Conservation (phyloP, 352 stramenopile species). For the Phytophthora meadii region DNA sequence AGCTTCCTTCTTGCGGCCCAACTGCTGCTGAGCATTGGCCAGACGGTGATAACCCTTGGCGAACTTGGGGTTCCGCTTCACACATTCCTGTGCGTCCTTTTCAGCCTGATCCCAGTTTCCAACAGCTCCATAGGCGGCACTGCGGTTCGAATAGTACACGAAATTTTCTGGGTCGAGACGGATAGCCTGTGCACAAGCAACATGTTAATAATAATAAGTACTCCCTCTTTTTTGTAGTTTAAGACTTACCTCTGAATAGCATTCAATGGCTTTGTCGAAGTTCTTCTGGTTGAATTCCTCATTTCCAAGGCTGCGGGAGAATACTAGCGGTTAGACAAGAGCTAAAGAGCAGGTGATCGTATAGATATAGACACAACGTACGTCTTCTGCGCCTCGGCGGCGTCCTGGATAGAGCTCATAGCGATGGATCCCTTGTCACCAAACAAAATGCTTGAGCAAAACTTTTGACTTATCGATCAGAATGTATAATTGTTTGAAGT, state of each 20-base stretch:
- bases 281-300: constrained; percentile 90
- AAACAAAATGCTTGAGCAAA: neutral
- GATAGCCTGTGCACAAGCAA: constrained; percentile 61
- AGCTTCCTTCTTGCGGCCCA: constrained; percentile 73
- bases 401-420: constrained; percentile 54
- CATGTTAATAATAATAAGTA: neutral
- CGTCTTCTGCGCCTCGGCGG: constrained; percentile 73
- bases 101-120: constrained; percentile 77
- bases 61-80: constrained; percentile 73
- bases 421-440: constrained; percentile 17
- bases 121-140: constrained; percentile 74
- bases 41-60: constrained; percentile 84
- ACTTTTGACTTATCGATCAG: neutral
- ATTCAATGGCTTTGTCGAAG: constrained; percentile 81
- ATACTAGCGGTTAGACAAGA: neutral
- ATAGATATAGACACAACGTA: constrained; percentile 28
- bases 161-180: constrained; percentile 73
- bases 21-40: constrained; percentile 81
- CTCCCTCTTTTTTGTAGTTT: neutral
- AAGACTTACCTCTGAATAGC: constrained; percentile 71
- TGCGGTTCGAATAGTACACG: constrained; percentile 88
- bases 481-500: too few relatives aligned
- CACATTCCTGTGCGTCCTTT: constrained; percentile 75
- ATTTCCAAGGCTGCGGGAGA: constrained; percentile 65
- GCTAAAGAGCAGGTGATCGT: neutral